Percentiles rank a stretch among this genome's conserved stretches.
Evolutionary conservation across 352 stramenopile species (phyloP).

Genomic region (Pythium graminicola): DNA sequence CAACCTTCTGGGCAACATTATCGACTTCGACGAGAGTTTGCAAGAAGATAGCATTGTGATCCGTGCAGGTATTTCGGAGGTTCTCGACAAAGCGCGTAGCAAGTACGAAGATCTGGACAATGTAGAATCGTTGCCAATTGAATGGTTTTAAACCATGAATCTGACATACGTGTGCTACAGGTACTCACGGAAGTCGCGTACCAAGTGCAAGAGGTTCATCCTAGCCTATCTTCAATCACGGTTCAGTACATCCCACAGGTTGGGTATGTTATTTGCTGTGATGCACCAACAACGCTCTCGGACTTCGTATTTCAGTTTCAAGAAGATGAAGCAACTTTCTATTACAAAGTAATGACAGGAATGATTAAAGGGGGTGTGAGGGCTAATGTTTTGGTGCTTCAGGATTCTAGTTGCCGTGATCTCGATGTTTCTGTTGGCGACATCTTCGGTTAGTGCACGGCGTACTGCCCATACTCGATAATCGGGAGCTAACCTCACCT

Average conservation of each 20-base stretch:
- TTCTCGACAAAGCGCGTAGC: conserved; percentile 54
- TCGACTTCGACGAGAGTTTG: conserved; percentile 76
- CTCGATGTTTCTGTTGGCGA: conserved; percentile 78
- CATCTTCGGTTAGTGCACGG: conserved; percentile 65
- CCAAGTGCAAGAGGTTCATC: conserved; percentile 71
- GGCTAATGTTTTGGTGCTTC: not conserved
- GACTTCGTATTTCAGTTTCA: conserved; percentile 86
- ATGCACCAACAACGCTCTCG: conserved; percentile 52
- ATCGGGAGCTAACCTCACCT: no score
- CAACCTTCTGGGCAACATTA: conserved; percentile 78
- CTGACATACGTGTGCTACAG: conserved; percentile 21
- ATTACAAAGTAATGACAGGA: conserved; percentile 65
- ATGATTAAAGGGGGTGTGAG: no score
- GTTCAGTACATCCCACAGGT: conserved; percentile 86
- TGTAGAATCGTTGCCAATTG: conserved; percentile 21
- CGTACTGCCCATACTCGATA: no score
- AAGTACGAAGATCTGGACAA: conserved; percentile 83
- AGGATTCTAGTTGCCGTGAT: conserved; percentile 73
- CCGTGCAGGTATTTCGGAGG: conserved; percentile 59
- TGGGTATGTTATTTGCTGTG: conserved; percentile 79
- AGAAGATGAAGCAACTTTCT: conserved; percentile 81
- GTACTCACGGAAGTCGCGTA: conserved; percentile 78
- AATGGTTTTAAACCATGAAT: not conserved
- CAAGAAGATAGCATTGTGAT: conserved; percentile 59
- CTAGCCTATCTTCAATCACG: conserved; percentile 63